Evolutionary conservation across 2,329 filamentous ascomycete genomes (phyloP), one percentile per base, ranked within the genome.

Genomic region (Cladobotryum protrusum): DNA sequence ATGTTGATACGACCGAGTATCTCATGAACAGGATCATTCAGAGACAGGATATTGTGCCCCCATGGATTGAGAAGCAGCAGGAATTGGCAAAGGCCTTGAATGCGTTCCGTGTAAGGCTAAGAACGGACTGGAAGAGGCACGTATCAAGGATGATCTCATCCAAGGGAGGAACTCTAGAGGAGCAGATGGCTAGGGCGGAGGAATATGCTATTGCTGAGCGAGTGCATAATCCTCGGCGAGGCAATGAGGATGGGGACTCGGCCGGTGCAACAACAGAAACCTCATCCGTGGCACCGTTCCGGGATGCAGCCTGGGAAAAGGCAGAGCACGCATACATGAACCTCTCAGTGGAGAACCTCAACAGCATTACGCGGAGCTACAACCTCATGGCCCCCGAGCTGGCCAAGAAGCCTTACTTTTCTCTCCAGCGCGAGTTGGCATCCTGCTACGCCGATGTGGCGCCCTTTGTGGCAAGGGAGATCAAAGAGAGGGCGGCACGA

Each of bases 21-120:
- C 88, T 97, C 60, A 86, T 97, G 86, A 97, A 99, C 70, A 93
- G 95, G 70, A 96, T 97, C 73, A 96, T 99, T 55, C 88, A 96
- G 70, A 86, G 87, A 52, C 93, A 99, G 67, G 91, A 96, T 17
- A 88, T 97, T 52, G 89, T 95, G 1, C 93, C 93, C 1, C 92
- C 92, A 0, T 99, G 93, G 93, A 97, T 99, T 52, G 93, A 99
- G 69, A 97, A 96, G 70, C 93, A 99, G 66, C 92, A 97, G 64
- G 90, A 96, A 61, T 72, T 97, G 5, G 77, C 83, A 11, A 82
- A 81, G 53, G 79, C 87, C 0, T 78, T 84, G 1, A 77, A 75
- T 12, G 75, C 76, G 1, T 96, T 99, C 63, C 79, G 93, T 2
- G 70, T 74, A 2, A 74, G 89, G n/a, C 63, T 97, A 53, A 76